A percentile compares a stretch with the other conserved stretches of the same genome.
Evolutionary conservation across 768 basidiomycete species (phyloP).

Genomic region (Pholiota molesta): DNA sequence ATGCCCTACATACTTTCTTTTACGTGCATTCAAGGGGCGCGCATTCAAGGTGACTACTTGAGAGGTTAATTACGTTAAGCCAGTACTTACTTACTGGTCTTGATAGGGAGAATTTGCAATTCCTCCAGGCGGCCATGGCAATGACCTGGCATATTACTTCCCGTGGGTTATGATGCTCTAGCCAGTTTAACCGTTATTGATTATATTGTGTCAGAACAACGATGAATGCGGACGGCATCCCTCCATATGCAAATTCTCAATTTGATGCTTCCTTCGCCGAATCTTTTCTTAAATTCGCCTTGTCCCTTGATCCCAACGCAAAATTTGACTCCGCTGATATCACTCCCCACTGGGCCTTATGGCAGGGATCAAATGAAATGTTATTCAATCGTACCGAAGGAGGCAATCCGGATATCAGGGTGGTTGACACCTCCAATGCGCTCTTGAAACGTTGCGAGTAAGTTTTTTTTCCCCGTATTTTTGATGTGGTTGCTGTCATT

Average conservation of each 20-base stretch:
- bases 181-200: no score
- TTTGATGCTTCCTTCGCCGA: conserved; percentile 40
- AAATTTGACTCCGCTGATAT: conserved; percentile 34
- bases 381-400: conserved; percentile 43
- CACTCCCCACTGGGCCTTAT: conserved; percentile 38
- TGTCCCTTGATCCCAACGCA: conserved; percentile 32
- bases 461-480: conserved; percentile 6
- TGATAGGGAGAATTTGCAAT: conserved; percentile 44
- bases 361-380: conserved; percentile 39
- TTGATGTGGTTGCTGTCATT: neutral
- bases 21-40: conserved; percentile 31
- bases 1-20: conserved; percentile 46
- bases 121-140: conserved; percentile 41
- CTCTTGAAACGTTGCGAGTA: conserved; percentile 39
- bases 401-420: conserved; percentile 31
- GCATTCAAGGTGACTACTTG: conserved; percentile 33
- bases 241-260: conserved; percentile 35
- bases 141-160: conserved; percentile 45
- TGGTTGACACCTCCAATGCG: conserved; percentile 28
- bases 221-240: conserved; percentile 15
- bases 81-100: neutral
- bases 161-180: conserved; percentile 29
- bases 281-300: conserved; percentile 40
- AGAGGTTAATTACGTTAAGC: neutral
- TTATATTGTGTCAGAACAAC: no score